These are phyloP conservation scores for Aspergillus quadricinctus DNA, from an alignment of 2,329 filamentous ascomycete species.

Conservation along the genomic window DNA sequence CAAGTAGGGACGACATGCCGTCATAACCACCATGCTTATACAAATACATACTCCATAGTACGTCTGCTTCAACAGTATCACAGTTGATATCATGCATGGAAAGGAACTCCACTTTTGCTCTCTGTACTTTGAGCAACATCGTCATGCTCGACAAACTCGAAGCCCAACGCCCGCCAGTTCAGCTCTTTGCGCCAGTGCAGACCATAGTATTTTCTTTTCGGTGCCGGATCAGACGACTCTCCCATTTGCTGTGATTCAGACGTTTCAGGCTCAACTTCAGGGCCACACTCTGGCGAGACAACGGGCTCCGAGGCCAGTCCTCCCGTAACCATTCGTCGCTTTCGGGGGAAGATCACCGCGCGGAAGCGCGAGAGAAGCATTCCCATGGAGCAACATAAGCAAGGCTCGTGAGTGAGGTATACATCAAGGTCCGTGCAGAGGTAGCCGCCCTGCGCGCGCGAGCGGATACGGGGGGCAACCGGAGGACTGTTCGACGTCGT, in stretches of 20 bases:
- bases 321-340: conserved; percentile 73
- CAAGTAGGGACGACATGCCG: background rate
- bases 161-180: conserved; percentile 48
- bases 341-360: conserved; percentile 64
- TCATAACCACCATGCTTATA: background rate
- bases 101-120: conserved; percentile 7
- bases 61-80: background rate
- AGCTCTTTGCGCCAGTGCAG: conserved; percentile 60
- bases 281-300: conserved; percentile 10
- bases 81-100: conserved; percentile 16
- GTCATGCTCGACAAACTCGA: conserved; percentile 39
- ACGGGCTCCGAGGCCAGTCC: conserved; percentile 70
- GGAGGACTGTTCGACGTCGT: conserved; percentile 4
- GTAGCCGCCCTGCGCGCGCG: conserved; percentile 75
- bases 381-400: conserved; percentile 95
- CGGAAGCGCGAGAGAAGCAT: conserved; percentile 91
- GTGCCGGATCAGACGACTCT: background rate
- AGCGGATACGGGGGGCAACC: conserved; percentile 53
- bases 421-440: conserved; percentile 91
- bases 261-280: background rate
- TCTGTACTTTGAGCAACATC: conserved; percentile 3
- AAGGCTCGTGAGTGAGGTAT: conserved; percentile 93
- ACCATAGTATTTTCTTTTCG: conserved; percentile 45
- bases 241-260: background rate
- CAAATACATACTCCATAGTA: background rate